phyloP scores from a whole-genome alignment of 1,139 yeast genomes.

The Suhomyces atakaporum region DNA sequence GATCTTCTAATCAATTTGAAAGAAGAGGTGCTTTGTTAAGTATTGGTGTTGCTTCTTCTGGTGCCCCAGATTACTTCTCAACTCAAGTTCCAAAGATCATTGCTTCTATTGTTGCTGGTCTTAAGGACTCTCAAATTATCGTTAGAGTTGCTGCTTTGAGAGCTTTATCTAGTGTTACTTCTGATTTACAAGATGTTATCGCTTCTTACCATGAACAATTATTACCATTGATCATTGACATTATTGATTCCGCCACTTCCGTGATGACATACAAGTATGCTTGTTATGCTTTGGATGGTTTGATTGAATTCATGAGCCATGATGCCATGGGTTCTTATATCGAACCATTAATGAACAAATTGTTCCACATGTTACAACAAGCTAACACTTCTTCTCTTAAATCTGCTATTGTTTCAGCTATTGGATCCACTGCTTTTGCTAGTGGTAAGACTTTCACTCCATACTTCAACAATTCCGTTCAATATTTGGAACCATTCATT shows the following conservation, averaged over 20 bases:
- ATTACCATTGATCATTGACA: slow-evolving; percentile 82
- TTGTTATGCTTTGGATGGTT: slow-evolving; percentile 85
- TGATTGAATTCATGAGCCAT: slow-evolving; percentile 87
- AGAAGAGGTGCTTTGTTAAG: slow-evolving; percentile 88
- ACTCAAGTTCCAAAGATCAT: slow-evolving; percentile 73
- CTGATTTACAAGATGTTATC: slow-evolving; percentile 81
- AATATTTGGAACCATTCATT: slow-evolving; percentile 79
- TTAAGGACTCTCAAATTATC: slow-evolving; percentile 72
- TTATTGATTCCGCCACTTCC: slow-evolving; percentile 83
- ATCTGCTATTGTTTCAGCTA: slow-evolving; percentile 90
- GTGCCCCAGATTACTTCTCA: slow-evolving; percentile 91
- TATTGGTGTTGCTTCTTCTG: slow-evolving; percentile 81
- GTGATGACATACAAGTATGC: slow-evolving; percentile 89
- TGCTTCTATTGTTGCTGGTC: slow-evolving; percentile 72
- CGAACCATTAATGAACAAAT: slow-evolving; percentile 86
- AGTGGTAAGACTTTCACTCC: slow-evolving; percentile 88
- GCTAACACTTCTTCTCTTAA: slow-evolving; percentile 69
- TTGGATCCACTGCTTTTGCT: slow-evolving; percentile 96
- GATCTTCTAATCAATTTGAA: slow-evolving; percentile 67
- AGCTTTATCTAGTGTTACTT: slow-evolving; percentile 74
- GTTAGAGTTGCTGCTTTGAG: slow-evolving; percentile 88
- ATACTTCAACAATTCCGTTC: slow-evolving; percentile 78
- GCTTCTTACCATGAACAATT: slow-evolving; percentile 81
- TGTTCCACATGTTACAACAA: slow-evolving; percentile 76
- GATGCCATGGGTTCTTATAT: slow-evolving; percentile 81